Evolutionary conservation across 345 rosid genomes (phyloP).

Genomic region (Hibiscus mutabilis): DNA sequence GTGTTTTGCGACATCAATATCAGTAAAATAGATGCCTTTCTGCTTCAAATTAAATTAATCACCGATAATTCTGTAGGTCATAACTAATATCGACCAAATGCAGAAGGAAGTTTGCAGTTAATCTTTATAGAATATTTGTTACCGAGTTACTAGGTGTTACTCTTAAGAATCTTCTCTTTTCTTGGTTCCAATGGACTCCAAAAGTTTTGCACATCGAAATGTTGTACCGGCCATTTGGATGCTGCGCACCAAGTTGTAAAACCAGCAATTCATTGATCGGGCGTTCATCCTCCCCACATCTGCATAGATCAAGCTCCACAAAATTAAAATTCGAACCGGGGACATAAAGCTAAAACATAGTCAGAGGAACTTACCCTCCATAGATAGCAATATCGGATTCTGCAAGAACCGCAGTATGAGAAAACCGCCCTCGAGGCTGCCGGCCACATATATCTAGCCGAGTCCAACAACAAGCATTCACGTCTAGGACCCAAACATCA

Average conservation of each 20-base stretch:
- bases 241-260: conserved; percentile 43
- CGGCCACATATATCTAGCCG: conserved; percentile 46
- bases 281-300: conserved; percentile 74
- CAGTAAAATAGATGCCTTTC: conserved; percentile 15
- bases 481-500: conserved; percentile 63
- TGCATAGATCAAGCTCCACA: conserved; percentile 8
- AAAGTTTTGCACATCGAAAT: conserved; percentile 34
- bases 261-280: conserved; percentile 60
- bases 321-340: neutral
- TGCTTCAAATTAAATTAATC: conserved; percentile 18
- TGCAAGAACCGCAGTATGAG: conserved; percentile 55
- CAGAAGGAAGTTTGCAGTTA: neutral
- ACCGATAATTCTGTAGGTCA: conserved; percentile 1
- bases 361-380: conserved; percentile 48
- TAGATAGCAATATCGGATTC: conserved; percentile 42
- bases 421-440: conserved; percentile 71
- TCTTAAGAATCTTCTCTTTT: conserved; percentile 24
- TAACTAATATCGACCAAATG: conserved; percentile 5
- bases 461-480: conserved; percentile 37
- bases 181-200: conserved; percentile 43
- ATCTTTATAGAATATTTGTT: neutral
- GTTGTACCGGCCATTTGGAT: conserved; percentile 26
- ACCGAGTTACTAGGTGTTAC: conserved; percentile 26
- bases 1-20: conserved; percentile 9
- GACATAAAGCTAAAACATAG: neutral